A percentile compares a stretch with the other conserved stretches of the same genome.
Conservation (phyloP, 1,284 basidiomycete species). For the Lentinula novae-zelandiae region DNA sequence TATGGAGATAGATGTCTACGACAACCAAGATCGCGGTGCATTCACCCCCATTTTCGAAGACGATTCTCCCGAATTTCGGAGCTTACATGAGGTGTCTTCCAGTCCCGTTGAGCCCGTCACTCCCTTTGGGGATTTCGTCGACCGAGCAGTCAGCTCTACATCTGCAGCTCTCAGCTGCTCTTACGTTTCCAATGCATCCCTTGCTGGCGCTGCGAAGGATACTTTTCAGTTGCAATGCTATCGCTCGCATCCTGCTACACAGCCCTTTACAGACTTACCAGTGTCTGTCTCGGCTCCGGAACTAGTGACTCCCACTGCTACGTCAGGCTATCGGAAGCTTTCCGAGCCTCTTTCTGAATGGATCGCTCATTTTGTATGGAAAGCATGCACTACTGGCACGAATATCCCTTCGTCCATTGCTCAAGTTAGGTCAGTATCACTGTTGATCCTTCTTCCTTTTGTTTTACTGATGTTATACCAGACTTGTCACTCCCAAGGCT, state of each 20-base stretch:
- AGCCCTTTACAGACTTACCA: slow-evolving; percentile 22
- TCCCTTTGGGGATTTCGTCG: slow-evolving; percentile 71
- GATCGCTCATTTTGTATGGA: slow-evolving; percentile 76
- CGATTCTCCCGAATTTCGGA: slow-evolving; percentile 52
- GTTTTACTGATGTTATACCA: slow-evolving; percentile 20
- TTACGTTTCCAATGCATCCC: background rate
- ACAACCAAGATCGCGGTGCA: slow-evolving; percentile 41
- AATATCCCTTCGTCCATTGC: slow-evolving; percentile 48
- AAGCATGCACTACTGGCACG: slow-evolving; percentile 66
- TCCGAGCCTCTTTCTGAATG: slow-evolving; percentile 74
- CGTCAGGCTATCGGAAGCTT: slow-evolving; percentile 62
- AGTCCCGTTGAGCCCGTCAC: slow-evolving; percentile 72
- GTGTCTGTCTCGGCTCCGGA: slow-evolving; percentile 32
- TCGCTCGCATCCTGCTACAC: slow-evolving; percentile 20
- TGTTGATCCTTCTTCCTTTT: slow-evolving; percentile 6
- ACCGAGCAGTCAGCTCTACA: slow-evolving; percentile 57
- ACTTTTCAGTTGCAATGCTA: background rate
- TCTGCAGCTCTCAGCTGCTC: slow-evolving; percentile 18
- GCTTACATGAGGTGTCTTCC: slow-evolving; percentile 48
- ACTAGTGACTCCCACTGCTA: slow-evolving; percentile 47
- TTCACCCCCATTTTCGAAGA: slow-evolving; percentile 67
- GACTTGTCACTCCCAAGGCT: slow-evolving; percentile 31
- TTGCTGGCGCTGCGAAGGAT: background rate
- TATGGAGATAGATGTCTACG: slow-evolving; percentile 17
- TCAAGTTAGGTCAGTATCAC: slow-evolving; percentile 39